Conservation (phyloP, 305 asterid genomes). For the Ajuga reptans region DNA sequence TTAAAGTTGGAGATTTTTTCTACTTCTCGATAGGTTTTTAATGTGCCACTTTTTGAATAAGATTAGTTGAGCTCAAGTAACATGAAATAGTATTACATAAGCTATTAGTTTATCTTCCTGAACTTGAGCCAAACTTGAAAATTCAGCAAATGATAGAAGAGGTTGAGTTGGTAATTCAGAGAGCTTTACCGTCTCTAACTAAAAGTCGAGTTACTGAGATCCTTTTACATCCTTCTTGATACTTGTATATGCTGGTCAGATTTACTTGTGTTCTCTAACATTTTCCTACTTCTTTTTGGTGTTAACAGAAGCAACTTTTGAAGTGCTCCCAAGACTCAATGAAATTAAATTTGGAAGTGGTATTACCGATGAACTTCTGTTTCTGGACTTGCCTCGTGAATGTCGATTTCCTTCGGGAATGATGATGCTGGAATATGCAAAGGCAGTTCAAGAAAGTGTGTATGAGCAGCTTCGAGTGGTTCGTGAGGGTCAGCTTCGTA, state of each 20-base stretch:
- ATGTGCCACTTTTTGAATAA: background rate
- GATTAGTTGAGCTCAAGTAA: background rate
- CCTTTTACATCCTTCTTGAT: background rate
- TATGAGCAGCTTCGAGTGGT: slow-evolving; percentile 93
- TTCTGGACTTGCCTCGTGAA: slow-evolving; percentile 90
- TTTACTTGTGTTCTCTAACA: background rate
- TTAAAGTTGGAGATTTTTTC: background rate
- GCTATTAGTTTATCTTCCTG: background rate
- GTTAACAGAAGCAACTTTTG: slow-evolving; percentile 80
- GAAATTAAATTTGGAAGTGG: slow-evolving; percentile 94
- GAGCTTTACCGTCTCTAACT: background rate
- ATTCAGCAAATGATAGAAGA: background rate
- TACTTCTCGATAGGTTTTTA: background rate
- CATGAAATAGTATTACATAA: background rate
- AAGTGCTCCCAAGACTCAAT: slow-evolving; percentile 87
- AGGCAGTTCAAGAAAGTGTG: slow-evolving; percentile 90
- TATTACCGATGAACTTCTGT: slow-evolving; percentile 74
- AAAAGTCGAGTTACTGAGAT: background rate
- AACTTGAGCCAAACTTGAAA: background rate
- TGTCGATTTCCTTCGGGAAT: slow-evolving; percentile 73
- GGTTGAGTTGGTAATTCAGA: background rate
- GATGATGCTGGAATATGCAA: slow-evolving; percentile 83
- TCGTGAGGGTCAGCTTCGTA: slow-evolving; percentile 91
- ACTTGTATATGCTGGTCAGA: background rate
- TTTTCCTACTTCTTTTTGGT: background rate